phyloP scores from a whole-genome alignment of 306 rosid genomes.

The Citrullus amarus region DNA sequence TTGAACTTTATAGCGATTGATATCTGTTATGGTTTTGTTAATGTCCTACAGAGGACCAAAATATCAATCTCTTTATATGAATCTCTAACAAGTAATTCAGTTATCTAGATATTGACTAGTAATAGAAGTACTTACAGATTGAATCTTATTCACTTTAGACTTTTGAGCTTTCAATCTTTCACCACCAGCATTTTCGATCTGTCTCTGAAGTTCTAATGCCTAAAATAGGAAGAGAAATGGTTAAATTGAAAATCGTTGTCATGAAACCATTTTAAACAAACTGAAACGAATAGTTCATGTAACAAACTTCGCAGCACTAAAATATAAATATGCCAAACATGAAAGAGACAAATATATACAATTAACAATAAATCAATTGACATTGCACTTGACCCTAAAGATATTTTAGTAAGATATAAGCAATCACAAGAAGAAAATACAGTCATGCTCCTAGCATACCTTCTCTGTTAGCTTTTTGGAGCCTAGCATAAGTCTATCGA shows the following conservation, averaged over 20 bases:
- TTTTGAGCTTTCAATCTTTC: slow-evolving; percentile 69
- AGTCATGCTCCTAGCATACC: slow-evolving; percentile 24
- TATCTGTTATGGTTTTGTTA: slow-evolving; percentile 65
- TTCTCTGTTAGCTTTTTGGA: slow-evolving; percentile 76
- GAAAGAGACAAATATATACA: neutral
- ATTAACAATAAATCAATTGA: neutral
- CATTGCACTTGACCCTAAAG: neutral
- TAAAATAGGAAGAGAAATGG: slow-evolving; percentile 10
- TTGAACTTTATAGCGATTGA: slow-evolving; percentile 83
- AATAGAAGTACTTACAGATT: slow-evolving; percentile 54
- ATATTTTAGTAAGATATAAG: neutral
- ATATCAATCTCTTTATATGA: slow-evolving; percentile 11
- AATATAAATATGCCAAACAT: neutral
- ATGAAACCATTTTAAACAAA: neutral
- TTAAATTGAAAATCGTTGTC: neutral
- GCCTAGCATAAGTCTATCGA: slow-evolving; percentile 47
- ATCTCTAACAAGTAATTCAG: slow-evolving; percentile 13
- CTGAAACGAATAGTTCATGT: neutral
- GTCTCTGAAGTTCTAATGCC: slow-evolving; percentile 71
- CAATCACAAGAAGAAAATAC: neutral
- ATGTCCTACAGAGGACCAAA: slow-evolving; percentile 47
- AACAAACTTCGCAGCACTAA: neutral
- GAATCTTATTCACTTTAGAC: slow-evolving; percentile 69
- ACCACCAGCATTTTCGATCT: slow-evolving; percentile 87
- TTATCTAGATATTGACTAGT: slow-evolving; percentile 9